A percentile compares a stretch with the other conserved stretches of the same genome.
Conservation (phyloP, 345 rosid genomes). For the Salix brachista region DNA sequence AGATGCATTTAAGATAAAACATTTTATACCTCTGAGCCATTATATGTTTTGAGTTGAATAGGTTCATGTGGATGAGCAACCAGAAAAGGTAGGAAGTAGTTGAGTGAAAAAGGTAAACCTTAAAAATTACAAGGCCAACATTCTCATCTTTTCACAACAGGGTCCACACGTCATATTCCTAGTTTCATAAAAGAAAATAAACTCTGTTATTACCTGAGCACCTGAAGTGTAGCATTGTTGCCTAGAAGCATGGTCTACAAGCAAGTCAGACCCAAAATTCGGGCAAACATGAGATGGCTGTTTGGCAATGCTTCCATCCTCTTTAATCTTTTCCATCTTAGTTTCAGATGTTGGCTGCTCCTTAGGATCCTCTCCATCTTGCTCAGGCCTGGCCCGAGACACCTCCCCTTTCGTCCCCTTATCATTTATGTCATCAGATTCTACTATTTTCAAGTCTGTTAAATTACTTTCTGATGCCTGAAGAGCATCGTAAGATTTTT, state of each 20-base stretch:
- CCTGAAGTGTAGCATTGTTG: slow-evolving; percentile 18
- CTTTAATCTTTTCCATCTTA: slow-evolving; percentile 6
- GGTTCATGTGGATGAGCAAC: slow-evolving; percentile 20
- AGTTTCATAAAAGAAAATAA: neutral
- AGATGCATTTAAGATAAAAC: neutral
- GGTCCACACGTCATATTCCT: neutral
- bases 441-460: neutral
- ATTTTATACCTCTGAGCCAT: slow-evolving; percentile 40
- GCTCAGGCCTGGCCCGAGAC: slow-evolving; percentile 1
- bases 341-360: slow-evolving; percentile 14
- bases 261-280: slow-evolving; percentile 17
- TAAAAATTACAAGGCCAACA: neutral
- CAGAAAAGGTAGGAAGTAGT: slow-evolving; percentile 14
- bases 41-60: slow-evolving; percentile 11
- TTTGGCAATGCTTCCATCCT: slow-evolving; percentile 9
- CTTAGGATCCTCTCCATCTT: slow-evolving; percentile 16
- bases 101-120: slow-evolving; percentile 3
- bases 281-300: slow-evolving; percentile 15
- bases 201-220: slow-evolving; percentile 30
- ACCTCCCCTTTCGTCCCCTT: slow-evolving; percentile 6
- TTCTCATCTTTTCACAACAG: slow-evolving; percentile 4
- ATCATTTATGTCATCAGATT: slow-evolving; percentile 14
- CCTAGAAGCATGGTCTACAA: slow-evolving; percentile 20
- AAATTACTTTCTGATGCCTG: slow-evolving; percentile 19
- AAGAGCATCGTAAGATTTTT: slow-evolving; percentile 17